These are phyloP conservation scores for Lipomyces sp. DNA, from an alignment of 805 yeast genomes.

Conservation along the genomic window DNA sequence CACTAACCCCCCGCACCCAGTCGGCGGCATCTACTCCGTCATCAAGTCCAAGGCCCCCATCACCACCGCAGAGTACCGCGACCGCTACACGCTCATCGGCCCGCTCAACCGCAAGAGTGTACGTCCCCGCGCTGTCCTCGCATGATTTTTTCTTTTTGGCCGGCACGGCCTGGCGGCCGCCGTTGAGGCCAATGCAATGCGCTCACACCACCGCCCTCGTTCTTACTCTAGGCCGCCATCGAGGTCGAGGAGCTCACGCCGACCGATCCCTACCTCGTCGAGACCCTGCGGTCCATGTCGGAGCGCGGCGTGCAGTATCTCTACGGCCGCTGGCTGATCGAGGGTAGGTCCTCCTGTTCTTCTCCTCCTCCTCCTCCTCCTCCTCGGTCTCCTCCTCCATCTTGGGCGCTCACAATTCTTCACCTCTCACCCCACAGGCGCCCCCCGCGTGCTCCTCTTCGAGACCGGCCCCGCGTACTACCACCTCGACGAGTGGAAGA, in stretches of 20 bases:
- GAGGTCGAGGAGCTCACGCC: slow-evolving; percentile 71
- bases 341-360: slow-evolving; percentile 36
- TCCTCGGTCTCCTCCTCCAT: neutral
- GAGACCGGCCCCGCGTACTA: slow-evolving; percentile 72
- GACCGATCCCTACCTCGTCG: slow-evolving; percentile 48
- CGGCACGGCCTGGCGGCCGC: neutral
- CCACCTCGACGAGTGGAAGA: slow-evolving; percentile 85
- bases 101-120: slow-evolving; percentile 62
- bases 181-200: neutral
- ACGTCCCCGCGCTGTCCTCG: neutral
- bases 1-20: slow-evolving; percentile 41
- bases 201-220: neutral
- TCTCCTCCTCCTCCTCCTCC: neutral
- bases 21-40: slow-evolving; percentile 97
- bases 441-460: slow-evolving; percentile 87
- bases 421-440: slow-evolving; percentile 61
- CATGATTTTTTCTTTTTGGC: neutral
- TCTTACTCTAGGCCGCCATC: slow-evolving; percentile 52
- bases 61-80: slow-evolving; percentile 88
- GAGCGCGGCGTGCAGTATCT: slow-evolving; percentile 76
- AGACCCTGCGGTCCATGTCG: slow-evolving; percentile 72
- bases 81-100: slow-evolving; percentile 81
- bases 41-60: slow-evolving; percentile 95
- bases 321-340: slow-evolving; percentile 95
- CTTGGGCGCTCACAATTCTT: neutral